These are phyloP conservation scores for Helianthus tuberosus DNA, from an alignment of 129 eudicot species.

Conservation along the genomic window DNA sequence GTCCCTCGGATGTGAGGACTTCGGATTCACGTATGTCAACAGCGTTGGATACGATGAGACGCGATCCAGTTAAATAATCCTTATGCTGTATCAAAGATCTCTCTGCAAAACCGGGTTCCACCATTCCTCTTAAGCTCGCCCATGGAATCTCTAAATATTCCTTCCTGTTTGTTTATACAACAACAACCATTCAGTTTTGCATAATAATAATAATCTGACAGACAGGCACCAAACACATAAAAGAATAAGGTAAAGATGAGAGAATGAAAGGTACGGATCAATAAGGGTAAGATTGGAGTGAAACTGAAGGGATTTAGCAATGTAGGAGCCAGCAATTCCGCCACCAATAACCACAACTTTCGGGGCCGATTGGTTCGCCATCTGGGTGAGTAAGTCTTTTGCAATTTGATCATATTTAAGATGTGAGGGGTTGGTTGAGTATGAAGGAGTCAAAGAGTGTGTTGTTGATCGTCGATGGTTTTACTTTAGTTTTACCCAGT, in stretches of 20 bases:
- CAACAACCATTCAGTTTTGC: too few relatives aligned
- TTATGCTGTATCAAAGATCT: slow-evolving; percentile 67
- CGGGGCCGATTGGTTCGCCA: slow-evolving; percentile 30
- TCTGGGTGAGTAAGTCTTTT: background rate
- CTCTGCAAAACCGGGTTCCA: slow-evolving; percentile 85
- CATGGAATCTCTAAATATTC: slow-evolving; percentile 90
- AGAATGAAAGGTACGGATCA: slow-evolving; percentile 58
- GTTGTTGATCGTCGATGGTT: slow-evolving; percentile 1
- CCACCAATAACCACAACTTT: slow-evolving; percentile 90
- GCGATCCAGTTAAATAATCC: slow-evolving; percentile 65
- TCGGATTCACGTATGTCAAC: slow-evolving; percentile 51
- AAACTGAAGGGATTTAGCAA: slow-evolving; percentile 77
- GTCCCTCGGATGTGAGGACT: slow-evolving; percentile 65
- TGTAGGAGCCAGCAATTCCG: slow-evolving; percentile 84
- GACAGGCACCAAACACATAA: background rate
- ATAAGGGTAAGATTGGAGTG: slow-evolving; percentile 70
- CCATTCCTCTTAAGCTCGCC: slow-evolving; percentile 87
- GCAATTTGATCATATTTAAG: slow-evolving; percentile 10
- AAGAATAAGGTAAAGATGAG: background rate
- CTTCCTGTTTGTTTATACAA: slow-evolving; percentile 45
- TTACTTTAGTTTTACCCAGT: slow-evolving; percentile 10
- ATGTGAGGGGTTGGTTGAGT: background rate
- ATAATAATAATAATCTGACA: too few relatives aligned
- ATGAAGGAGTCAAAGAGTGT: slow-evolving; percentile 21
- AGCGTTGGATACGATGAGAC: slow-evolving; percentile 57